These are phyloP conservation scores for Lippia alba DNA, from an alignment of 305 asterid genomes.

Conservation along the genomic window DNA sequence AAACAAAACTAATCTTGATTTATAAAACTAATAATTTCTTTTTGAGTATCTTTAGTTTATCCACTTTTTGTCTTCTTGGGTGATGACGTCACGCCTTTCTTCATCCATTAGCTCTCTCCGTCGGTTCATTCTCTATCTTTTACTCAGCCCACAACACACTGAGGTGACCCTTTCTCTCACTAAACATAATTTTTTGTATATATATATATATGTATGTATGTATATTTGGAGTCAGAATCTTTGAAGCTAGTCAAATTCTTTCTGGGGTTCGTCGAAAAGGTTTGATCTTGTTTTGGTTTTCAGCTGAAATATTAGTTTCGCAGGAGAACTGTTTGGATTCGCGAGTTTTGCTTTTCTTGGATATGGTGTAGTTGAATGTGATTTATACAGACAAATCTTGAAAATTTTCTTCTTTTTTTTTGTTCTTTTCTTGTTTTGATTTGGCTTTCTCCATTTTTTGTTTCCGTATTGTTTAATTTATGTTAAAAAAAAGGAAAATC, in stretches of 20 bases:
- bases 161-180: neutral
- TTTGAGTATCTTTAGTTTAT: conserved; percentile 19
- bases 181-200: neutral
- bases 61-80: neutral
- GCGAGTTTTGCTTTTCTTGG: conserved; percentile 10
- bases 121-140: conserved; percentile 12
- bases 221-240: conserved; percentile 4
- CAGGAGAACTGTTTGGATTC: neutral
- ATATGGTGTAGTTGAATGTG: conserved; percentile 15
- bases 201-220: neutral
- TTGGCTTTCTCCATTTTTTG: neutral
- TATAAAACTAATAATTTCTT: neutral
- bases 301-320: conserved; percentile 16
- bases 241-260: conserved; percentile 2
- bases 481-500: too few species aligned
- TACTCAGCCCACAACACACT: neutral
- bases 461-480: conserved; percentile 1
- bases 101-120: conserved; percentile 24
- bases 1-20: neutral
- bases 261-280: conserved; percentile 29
- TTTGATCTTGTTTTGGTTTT: conserved; percentile 26
- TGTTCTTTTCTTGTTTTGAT: conserved; percentile 8
- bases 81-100: conserved; percentile 40
- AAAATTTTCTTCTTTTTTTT: neutral
- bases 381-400: neutral